phyloP scores from a whole-genome alignment of 495 filamentous ascomycete species.

The Aspergillus cavernicola region DNA sequence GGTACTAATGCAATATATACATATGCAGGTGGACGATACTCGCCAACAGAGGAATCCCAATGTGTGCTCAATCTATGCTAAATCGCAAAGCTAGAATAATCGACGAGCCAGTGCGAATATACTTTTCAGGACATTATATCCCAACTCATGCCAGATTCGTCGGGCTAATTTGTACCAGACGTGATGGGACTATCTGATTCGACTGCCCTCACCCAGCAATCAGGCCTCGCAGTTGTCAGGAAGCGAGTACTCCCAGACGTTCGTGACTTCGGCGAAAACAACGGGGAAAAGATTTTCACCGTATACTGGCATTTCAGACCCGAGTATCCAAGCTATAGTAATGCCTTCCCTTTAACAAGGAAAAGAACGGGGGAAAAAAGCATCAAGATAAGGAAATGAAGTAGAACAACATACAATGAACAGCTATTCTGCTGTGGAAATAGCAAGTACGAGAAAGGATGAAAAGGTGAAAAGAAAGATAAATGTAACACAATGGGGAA shows the following conservation, averaged over 20 bases:
- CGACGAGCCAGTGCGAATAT: not conserved
- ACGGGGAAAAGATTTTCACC: not conserved
- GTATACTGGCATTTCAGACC: conserved; percentile 10
- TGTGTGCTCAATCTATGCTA: conserved; percentile 1
- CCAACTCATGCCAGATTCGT: too few relatives aligned
- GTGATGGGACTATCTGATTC: too few relatives aligned
- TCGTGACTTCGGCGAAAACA: not conserved
- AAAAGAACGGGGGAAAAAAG: not conserved
- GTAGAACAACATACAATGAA: conserved; percentile 9
- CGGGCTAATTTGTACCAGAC: too few relatives aligned
- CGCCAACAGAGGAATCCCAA: not conserved
- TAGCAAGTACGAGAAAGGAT: conserved; percentile 13
- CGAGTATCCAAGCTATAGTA: conserved; percentile 22
- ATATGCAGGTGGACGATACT: not conserved
- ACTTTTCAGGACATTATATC: too few relatives aligned
- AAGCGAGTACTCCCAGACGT: too few relatives aligned
- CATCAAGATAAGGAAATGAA: conserved; percentile 1
- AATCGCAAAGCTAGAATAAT: not conserved
- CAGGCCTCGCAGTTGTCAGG: too few relatives aligned
- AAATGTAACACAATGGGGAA: conserved; percentile 23
- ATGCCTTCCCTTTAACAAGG: conserved; percentile 9
- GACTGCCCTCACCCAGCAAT: too few relatives aligned
- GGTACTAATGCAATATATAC: conserved; percentile 4
- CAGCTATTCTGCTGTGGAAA: conserved; percentile 13
- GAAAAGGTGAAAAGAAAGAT: conserved; percentile 5